Evolutionary conservation across 306 rosid genomes (phyloP).

Genomic region (Prunus fruticosa): DNA sequence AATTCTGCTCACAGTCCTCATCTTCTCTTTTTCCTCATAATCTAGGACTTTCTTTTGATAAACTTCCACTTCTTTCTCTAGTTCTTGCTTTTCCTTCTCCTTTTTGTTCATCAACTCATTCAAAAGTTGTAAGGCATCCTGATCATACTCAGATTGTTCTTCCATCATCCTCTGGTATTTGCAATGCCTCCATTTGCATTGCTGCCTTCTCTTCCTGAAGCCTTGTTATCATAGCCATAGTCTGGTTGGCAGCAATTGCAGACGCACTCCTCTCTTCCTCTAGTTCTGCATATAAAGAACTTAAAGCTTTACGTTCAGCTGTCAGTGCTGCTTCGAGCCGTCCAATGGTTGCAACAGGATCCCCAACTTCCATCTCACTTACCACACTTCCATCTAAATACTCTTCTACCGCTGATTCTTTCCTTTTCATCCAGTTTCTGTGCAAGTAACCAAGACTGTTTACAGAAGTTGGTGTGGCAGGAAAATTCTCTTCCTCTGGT

Average conservation of each 20-base stretch:
- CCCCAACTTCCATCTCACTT: constrained; percentile 51
- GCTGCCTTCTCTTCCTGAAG: constrained; percentile 86
- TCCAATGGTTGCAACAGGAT: constrained; percentile 43
- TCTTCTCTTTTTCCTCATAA: constrained; percentile 59
- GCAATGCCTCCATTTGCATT: constrained; percentile 88
- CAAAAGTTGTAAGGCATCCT: constrained; percentile 76
- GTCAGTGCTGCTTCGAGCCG: constrained; percentile 45
- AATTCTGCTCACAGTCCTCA: constrained; percentile 45
- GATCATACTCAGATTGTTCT: constrained; percentile 88
- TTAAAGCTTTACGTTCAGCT: constrained; percentile 46
- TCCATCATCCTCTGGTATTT: constrained; percentile 89
- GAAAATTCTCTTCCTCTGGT: constrained; percentile 56
- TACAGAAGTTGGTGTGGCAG: constrained; percentile 50
- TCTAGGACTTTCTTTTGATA: constrained; percentile 51
- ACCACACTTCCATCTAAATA: constrained; percentile 48
- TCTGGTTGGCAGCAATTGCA: constrained; percentile 77
- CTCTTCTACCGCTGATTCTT: constrained; percentile 50
- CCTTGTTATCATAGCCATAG: constrained; percentile 94
- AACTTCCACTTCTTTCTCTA: constrained; percentile 64
- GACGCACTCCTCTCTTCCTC: constrained; percentile 92
- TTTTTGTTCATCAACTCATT: constrained; percentile 74
- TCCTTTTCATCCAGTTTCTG: constrained; percentile 37
- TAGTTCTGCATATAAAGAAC: constrained; percentile 64
- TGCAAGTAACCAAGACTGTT: constrained; percentile 41
- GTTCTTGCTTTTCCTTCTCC: constrained; percentile 74